Conservation (phyloP, 2,329 filamentous ascomycete species). For the Fusarium illudens region DNA sequence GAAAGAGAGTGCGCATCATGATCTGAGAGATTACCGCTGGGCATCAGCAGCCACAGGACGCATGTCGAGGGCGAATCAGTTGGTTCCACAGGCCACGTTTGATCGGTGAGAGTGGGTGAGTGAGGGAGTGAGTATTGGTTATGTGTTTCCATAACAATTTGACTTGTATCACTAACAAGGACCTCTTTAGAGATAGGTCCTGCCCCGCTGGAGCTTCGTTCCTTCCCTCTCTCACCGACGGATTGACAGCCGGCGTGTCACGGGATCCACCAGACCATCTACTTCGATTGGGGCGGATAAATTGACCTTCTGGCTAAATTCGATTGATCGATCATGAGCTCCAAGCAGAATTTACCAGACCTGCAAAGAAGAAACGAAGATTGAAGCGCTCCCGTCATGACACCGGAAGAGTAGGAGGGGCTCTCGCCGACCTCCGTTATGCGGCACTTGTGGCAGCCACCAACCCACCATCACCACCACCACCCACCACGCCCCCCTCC, state of each 20-base stretch:
- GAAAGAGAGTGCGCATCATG: background rate
- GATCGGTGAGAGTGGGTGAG: background rate
- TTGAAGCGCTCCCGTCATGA: slow-evolving; percentile 36
- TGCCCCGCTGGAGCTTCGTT: slow-evolving; percentile 5
- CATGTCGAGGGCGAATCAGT: background rate
- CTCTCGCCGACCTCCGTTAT: slow-evolving; percentile 22
- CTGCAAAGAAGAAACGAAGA: background rate
- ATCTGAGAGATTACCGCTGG: slow-evolving; percentile 5
- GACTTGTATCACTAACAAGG: background rate
- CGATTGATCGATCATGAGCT: background rate
- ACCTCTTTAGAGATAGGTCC: too few relatives aligned
- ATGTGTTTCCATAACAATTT: background rate
- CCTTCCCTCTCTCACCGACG: slow-evolving; percentile 15
- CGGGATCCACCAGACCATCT: background rate
- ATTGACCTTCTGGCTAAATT: slow-evolving; percentile 17
- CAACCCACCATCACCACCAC: background rate
- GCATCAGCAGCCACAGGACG: background rate
- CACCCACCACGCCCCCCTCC: too few relatives aligned
- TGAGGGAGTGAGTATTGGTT: background rate
- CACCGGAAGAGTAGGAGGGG: slow-evolving; percentile 17
- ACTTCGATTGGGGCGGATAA: slow-evolving; percentile 31
- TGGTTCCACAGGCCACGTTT: background rate
- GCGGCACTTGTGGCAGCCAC: slow-evolving; percentile 15
- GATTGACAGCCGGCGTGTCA: slow-evolving; percentile 12
- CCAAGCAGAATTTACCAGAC: background rate